Evolutionary conservation across 345 rosid genomes (phyloP).

Genomic region (Xanthoceras sorbifolium): DNA sequence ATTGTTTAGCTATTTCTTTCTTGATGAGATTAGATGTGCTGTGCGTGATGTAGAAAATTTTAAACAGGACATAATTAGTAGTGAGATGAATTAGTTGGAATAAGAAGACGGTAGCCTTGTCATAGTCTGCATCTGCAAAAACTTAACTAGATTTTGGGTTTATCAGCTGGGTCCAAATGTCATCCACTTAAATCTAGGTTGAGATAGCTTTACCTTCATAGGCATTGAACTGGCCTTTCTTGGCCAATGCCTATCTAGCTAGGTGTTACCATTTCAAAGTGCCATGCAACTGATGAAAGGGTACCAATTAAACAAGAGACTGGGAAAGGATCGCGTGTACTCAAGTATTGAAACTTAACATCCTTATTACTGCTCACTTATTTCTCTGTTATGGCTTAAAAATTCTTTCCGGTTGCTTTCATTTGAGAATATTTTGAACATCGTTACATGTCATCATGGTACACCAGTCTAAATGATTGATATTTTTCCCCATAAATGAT

Average conservation of each 20-base stretch:
- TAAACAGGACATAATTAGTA: neutral
- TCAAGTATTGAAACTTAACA: neutral
- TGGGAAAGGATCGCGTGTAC: neutral
- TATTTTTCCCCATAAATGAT: neutral
- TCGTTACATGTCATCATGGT: neutral
- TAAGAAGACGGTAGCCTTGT: neutral
- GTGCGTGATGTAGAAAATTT: neutral
- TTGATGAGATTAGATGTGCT: neutral
- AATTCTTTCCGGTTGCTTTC: neutral
- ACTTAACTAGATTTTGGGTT: neutral
- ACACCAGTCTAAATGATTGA: neutral
- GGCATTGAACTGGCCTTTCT: neutral
- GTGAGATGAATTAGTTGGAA: neutral
- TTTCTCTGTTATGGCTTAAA: constrained; percentile 1
- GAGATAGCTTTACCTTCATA: neutral
- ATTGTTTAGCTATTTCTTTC: neutral
- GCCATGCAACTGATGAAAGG: neutral
- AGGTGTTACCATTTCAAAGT: neutral
- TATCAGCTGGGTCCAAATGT: neutral
- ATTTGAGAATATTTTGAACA: neutral
- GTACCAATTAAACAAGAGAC: neutral
- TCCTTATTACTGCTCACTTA: neutral
- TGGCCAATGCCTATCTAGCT: neutral
- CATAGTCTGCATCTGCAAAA: neutral
- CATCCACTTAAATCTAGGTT: constrained; percentile 3